Evolutionary conservation across 2,329 filamentous ascomycete species (phyloP), one percentile per base, ranked within the genome.

Genomic region (Pseudogymnoascus sp.): DNA sequence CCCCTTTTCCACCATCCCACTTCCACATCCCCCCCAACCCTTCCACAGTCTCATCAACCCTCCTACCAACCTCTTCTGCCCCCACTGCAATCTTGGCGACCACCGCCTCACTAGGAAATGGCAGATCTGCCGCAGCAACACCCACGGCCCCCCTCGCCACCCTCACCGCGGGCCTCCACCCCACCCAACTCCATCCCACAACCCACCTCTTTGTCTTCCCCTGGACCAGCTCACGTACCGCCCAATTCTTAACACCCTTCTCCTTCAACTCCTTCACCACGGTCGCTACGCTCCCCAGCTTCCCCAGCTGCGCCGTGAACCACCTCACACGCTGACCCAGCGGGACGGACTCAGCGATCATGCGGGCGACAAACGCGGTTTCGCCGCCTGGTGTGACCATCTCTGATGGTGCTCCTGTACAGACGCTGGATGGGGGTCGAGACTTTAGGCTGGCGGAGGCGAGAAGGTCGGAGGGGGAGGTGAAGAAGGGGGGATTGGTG

Each of bases 401-500:
- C 73, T 99, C 94, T 1, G 86, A 79, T 0, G 84, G 79, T 0
- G 88, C 82, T 6, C 93, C 94, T 0, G 92, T 96, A 70, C 85
- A 84, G 57, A 88, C 85, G 0, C 89, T 88, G 61, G 83, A 83
- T 0, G 92, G 88, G 0, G 85, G 85, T 0, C 80, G 79, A 2
- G 79, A 74, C 72, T 97, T 96, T 37, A 79, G 74, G 14, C 77
- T 72, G 0, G 89, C 87, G 1, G 87, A 87, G 3, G 77, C 74
- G 2, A 80, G 66, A 73, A 97, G 82, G 58, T 95, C 91, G 4
- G 79, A 74, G 2, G 81, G 75, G 0, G 89, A 91, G n/a, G 79
- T 74, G 76, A 97, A 97, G 75, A 99, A 99, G 0, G 94, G 94
- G 0, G 94, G 94, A 67, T 99, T 99, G 65, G 88, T 93, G 85